A percentile compares a stretch with the other conserved stretches of the same genome.
Conservation (phyloP, 1,139 yeast genomes). For the Saccharomycopsis hybrid region DNA sequence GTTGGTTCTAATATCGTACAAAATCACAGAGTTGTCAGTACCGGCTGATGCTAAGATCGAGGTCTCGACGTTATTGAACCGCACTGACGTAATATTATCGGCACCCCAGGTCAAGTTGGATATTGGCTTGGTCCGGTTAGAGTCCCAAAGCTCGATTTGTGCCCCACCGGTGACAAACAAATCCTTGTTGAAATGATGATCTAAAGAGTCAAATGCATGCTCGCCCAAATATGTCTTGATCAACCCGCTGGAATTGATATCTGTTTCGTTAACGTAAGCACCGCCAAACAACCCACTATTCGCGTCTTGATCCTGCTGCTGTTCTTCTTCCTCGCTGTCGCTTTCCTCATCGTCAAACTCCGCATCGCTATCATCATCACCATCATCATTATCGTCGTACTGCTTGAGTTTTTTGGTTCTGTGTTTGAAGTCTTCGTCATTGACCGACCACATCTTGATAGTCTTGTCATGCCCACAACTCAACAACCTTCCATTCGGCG, state of each 20-base stretch:
- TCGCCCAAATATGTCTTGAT: conserved; percentile 77
- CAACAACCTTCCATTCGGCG: conserved; percentile 58
- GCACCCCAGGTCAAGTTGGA: conserved; percentile 92
- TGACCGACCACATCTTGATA: conserved; percentile 71
- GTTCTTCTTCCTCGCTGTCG: conserved; percentile 22
- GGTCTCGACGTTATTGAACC: conserved; percentile 86
- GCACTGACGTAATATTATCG: conserved; percentile 76
- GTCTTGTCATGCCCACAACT: conserved; percentile 93
- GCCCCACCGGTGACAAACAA: conserved; percentile 92
- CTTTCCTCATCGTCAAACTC: conserved; percentile 27
- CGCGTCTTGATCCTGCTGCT: too few species aligned
- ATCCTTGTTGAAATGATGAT: conserved; percentile 72
- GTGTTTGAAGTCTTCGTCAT: conserved; percentile 37
- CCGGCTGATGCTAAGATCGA: conserved; percentile 88
- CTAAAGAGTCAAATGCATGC: conserved; percentile 78
- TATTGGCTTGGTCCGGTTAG: conserved; percentile 67
- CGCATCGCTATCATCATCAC: conserved; percentile 17
- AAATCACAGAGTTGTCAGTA: conserved; percentile 80
- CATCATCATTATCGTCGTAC: conserved; percentile 24
- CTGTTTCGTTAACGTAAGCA: conserved; percentile 22
- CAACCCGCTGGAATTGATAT: conserved; percentile 42
- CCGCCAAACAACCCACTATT: not conserved
- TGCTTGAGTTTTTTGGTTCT: conserved; percentile 30
- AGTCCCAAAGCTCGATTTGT: conserved; percentile 84
- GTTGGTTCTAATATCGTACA: conserved; percentile 89